Conservation (phyloP, 2,329 filamentous ascomycete genomes). For the Chrysosporium keratinophilum region DNA sequence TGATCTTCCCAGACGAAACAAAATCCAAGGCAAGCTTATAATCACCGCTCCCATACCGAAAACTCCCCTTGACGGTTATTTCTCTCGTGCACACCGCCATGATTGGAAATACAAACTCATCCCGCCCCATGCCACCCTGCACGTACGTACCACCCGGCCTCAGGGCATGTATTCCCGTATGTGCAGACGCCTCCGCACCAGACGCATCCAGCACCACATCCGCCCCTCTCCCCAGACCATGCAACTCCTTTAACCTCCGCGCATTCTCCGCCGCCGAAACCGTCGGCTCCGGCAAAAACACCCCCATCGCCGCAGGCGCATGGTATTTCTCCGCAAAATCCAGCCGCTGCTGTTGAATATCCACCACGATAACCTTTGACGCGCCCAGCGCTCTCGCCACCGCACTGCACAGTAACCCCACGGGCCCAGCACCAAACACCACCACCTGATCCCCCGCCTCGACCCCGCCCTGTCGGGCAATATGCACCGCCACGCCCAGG, state of each 20-base stretch:
- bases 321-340: conserved; percentile 61
- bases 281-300: conserved; percentile 50
- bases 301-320: conserved; percentile 38
- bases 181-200: conserved; percentile 68
- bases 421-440: conserved; percentile 77
- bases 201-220: conserved; percentile 73
- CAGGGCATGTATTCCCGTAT: conserved; percentile 61
- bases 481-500: conserved; percentile 75
- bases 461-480: conserved; percentile 62
- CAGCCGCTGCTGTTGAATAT: conserved; percentile 70
- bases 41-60: conserved; percentile 80
- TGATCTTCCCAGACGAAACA: conserved; percentile 59
- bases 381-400: conserved; percentile 82
- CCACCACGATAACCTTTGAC: conserved; percentile 69
- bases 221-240: conserved; percentile 55
- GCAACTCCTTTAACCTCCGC: conserved; percentile 51
- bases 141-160: conserved; percentile 65
- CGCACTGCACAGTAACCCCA: conserved; percentile 77
- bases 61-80: conserved; percentile 73
- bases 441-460: conserved; percentile 66
- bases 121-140: conserved; percentile 81
- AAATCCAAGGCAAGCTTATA: conserved; percentile 75
- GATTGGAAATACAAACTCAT: conserved; percentile 84
- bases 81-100: conserved; percentile 85
- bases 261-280: conserved; percentile 62